These are phyloP conservation scores for Pichia occidentalis DNA, from an alignment of 805 yeast species.

Conservation along the genomic window DNA sequence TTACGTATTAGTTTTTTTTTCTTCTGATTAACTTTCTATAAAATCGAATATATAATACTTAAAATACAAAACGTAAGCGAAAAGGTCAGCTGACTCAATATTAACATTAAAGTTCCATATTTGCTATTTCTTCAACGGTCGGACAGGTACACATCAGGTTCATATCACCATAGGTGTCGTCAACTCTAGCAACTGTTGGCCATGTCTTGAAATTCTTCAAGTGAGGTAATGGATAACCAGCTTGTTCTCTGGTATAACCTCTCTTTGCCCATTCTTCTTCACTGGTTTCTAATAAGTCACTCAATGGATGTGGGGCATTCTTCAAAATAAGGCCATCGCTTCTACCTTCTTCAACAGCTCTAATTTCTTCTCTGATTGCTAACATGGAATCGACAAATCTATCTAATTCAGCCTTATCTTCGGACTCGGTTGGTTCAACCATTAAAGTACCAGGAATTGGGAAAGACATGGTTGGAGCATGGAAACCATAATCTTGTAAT, in stretches of 20 bases:
- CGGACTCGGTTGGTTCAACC: constrained; percentile 98
- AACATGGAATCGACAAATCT: constrained; percentile 86
- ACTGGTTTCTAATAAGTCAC: constrained; percentile 58
- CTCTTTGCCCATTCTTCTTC: constrained; percentile 72
- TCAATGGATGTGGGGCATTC: constrained; percentile 87
- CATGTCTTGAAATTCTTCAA: constrained; percentile 76
- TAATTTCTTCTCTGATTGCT: constrained; percentile 76
- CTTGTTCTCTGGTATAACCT: constrained; percentile 87
- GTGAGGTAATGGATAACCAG: constrained; percentile 84
- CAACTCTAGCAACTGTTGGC: constrained; percentile 92
- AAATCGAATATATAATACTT: neutral
- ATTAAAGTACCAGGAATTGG: constrained; percentile 96
- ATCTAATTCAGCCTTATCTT: constrained; percentile 79
- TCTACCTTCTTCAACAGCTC: constrained; percentile 58
- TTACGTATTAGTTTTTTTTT: no score
- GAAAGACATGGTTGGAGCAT: constrained; percentile 98
- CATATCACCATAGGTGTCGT: constrained; percentile 92
- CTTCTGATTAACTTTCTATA: no score
- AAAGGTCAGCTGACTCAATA: no score
- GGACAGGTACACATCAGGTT: constrained; percentile 93
- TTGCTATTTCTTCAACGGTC: constrained; percentile 66
- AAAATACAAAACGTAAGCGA: neutral
- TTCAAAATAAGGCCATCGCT: constrained; percentile 66
- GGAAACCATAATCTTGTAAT: constrained; percentile 96
- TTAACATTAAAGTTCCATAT: constrained; percentile 7